Base-by-base conservation (phyloP, 306 rosid genomes). In the Sophora flavescens region DNA sequence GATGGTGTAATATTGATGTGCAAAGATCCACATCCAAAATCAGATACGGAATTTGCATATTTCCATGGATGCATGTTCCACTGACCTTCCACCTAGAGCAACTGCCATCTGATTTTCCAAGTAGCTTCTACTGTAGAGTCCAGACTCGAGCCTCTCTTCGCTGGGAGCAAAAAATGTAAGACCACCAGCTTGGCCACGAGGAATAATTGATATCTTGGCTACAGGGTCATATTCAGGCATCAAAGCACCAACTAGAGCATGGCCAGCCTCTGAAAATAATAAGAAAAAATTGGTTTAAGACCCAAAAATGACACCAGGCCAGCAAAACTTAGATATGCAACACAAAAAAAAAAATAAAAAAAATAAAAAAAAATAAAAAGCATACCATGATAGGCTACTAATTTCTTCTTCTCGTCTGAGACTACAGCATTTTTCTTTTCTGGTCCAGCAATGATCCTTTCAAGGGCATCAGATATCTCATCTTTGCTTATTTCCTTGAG, bases 41-140 rank as follows among this genome's bases (percentile, higher is more conserved):
- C 44, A 66, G 14, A 72, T 26, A 77, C 26, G 61, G 68, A 14
- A 54, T 28, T 12, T 36, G 36, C 65, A 39, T 30, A 7, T 63
- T 47, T 72, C 6, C 0, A 3, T 8, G 54, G 13, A 54, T 67
- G 75, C 77, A 75, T 3, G 18, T 56, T 80, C 54, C 72, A 78
- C 88, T 85, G 59, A 85, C 88, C 88, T 85, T 78, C 88, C 88
- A 68, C 88, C 88, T 3, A 95, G 92, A 56, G 99, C 99, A 80
- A 95, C 99, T 50, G 98, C 99, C 99, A 95, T 95, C 82, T 95
- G 99, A 82, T 95, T 95, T 84, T 95, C 99, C 82, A 95, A 80
- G 97, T 95, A 95, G 88, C 99, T 95, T 91, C 99, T 89, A 69
- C 99, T 95, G 87, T 95, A 95, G 73, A 95, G 81, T 39, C 88